Percentiles rank a stretch among this genome's conserved stretches.
These are phyloP conservation scores for Penicillium expansum DNA, from an alignment of 2,329 filamentous ascomycete genomes.

Conservation along the genomic window DNA sequence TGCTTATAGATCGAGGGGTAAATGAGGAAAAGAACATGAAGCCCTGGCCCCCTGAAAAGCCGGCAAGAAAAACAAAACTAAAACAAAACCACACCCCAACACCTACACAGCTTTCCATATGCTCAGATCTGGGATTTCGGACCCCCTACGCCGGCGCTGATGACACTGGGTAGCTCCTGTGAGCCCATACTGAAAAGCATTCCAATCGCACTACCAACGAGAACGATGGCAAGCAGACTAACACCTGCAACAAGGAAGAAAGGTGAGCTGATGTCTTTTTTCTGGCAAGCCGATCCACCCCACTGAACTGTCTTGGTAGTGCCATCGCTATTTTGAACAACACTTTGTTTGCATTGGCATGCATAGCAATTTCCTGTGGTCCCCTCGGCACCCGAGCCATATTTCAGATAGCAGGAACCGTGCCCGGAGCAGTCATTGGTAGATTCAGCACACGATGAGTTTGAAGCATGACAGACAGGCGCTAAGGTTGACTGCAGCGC, in stretches of 20 bases:
- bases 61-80: neutral
- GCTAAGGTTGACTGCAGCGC: slow-evolving; percentile 52
- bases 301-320: slow-evolving; percentile 66
- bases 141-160: slow-evolving; percentile 87
- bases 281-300: slow-evolving; percentile 84
- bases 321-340: slow-evolving; percentile 45
- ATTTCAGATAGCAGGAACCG: slow-evolving; percentile 71
- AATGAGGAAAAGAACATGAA: neutral
- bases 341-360: slow-evolving; percentile 69
- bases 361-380: slow-evolving; percentile 64
- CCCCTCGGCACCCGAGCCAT: slow-evolving; percentile 39
- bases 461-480: slow-evolving; percentile 71
- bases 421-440: slow-evolving; percentile 82
- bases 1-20: neutral
- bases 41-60: neutral
- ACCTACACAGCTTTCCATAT: neutral
- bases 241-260: slow-evolving; percentile 86
- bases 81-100: neutral
- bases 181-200: slow-evolving; percentile 80
- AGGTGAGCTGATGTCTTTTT: slow-evolving; percentile 81
- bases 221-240: slow-evolving; percentile 65
- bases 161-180: slow-evolving; percentile 86
- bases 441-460: slow-evolving; percentile 63
- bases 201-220: slow-evolving; percentile 69
- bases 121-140: slow-evolving; percentile 51